A percentile compares a stretch with the other conserved stretches of the same genome.
phyloP scores from a whole-genome alignment of 441 rosid genomes.

The Euphorbia corollata region DNA sequence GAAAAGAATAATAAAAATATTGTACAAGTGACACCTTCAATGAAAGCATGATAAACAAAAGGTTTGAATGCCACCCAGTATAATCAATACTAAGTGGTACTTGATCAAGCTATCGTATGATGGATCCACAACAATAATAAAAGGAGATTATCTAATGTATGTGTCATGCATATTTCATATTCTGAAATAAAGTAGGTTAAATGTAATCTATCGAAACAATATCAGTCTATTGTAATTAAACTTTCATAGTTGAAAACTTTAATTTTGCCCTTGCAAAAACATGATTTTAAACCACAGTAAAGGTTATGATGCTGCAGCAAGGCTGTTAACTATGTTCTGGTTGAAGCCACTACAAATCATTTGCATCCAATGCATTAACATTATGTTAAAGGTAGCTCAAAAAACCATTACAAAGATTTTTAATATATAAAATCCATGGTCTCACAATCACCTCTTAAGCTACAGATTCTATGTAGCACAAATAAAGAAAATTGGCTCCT shows the following conservation, averaged over 20 bases:
- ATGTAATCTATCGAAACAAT: background rate
- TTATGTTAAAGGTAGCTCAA: background rate
- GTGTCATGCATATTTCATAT: background rate
- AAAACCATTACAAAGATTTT: background rate
- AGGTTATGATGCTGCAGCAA: background rate
- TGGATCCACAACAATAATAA: background rate
- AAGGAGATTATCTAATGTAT: background rate
- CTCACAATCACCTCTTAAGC: background rate
- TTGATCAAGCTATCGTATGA: background rate
- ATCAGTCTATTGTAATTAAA: background rate
- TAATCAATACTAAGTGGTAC: background rate
- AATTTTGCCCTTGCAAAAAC: background rate
- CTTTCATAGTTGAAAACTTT: background rate
- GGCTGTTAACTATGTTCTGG: background rate
- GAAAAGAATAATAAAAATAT: conserved; percentile 14
- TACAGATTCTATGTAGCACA: too few species aligned
- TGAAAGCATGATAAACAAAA: conserved; percentile 5
- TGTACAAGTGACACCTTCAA: conserved; percentile 5
- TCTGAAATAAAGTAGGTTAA: background rate
- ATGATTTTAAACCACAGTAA: background rate
- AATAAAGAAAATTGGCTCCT: too few species aligned
- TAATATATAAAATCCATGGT: background rate
- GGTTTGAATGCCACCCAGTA: background rate
- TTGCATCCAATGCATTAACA: background rate
- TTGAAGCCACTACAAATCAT: background rate